Percentiles rank a stretch among this genome's conserved stretches.
These are phyloP conservation scores for Tolypocladium cylindrosporum DNA, from an alignment of 2,329 filamentous ascomycete genomes.

Conservation along the genomic window DNA sequence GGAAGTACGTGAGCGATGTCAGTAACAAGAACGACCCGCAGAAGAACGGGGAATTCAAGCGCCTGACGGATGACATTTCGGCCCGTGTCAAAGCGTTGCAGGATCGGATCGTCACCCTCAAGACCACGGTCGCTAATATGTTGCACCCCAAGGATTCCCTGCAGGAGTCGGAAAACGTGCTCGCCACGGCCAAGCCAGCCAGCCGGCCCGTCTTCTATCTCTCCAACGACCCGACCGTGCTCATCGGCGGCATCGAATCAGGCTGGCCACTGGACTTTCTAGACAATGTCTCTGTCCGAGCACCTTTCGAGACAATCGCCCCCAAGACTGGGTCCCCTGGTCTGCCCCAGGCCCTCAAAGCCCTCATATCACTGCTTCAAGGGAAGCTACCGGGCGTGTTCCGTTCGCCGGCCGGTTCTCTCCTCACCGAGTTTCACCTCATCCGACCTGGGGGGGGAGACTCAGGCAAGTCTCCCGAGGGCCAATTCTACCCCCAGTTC, in stretches of 20 bases:
- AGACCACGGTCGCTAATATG: background rate
- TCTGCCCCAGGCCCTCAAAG: background rate
- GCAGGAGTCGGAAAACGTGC: background rate
- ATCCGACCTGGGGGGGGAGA: background rate
- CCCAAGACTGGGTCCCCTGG: background rate
- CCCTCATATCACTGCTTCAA: background rate
- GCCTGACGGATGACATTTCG: no score
- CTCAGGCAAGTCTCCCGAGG: background rate
- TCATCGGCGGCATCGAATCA: slow-evolving; percentile 22
- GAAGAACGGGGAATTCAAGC: background rate
- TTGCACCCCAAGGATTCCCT: background rate
- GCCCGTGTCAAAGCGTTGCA: no score
- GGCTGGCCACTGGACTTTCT: slow-evolving; percentile 29
- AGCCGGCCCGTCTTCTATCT: slow-evolving; percentile 15
- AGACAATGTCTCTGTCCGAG: slow-evolving; percentile 8
- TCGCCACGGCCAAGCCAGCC: slow-evolving; percentile 12
- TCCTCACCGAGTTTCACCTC: slow-evolving; percentile 3
- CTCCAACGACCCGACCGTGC: slow-evolving; percentile 25
- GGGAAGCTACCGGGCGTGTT: background rate
- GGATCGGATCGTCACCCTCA: no score
- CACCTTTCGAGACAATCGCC: background rate
- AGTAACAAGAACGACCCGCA: background rate
- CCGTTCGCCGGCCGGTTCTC: background rate
- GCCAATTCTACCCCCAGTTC: slow-evolving; percentile 4
- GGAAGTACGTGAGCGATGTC: slow-evolving; percentile 21